A percentile compares a stretch with the other conserved stretches of the same genome.
These are phyloP conservation scores for Geoglossum cookeanum DNA, from an alignment of 2,329 filamentous ascomycete genomes.

Conservation along the genomic window DNA sequence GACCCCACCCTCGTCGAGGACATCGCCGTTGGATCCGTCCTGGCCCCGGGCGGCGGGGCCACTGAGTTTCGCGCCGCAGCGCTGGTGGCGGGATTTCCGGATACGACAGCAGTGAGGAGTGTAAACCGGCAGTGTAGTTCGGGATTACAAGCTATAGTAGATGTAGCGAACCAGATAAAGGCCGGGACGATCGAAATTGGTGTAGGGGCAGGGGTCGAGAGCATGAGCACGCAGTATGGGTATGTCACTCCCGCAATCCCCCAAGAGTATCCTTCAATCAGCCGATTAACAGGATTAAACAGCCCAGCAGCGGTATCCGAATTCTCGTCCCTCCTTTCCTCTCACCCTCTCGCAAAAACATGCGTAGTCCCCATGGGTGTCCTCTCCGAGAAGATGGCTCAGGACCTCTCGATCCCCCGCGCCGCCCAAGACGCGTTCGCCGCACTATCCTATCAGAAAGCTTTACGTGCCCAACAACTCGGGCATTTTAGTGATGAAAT, in stretches of 20 bases:
- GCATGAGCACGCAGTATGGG: conserved; percentile 89
- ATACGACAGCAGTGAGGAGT: conserved; percentile 62
- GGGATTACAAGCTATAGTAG: conserved; percentile 78
- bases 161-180: conserved; percentile 84
- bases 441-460: conserved; percentile 82
- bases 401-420: conserved; percentile 56
- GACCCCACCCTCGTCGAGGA: conserved; percentile 81
- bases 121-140: conserved; percentile 91
- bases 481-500: conserved; percentile 94
- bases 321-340: conserved; percentile 78
- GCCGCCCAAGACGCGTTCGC: conserved; percentile 78
- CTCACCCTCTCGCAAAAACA: conserved; percentile 64
- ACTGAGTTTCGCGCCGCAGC: conserved; percentile 92
- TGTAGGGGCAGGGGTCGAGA: conserved; percentile 87
- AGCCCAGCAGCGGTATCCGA: conserved; percentile 72
- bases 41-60: conserved; percentile 81
- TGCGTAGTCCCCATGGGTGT: conserved; percentile 97
- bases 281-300: no score
- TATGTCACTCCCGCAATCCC: conserved; percentile 21
- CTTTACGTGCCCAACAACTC: conserved; percentile 59
- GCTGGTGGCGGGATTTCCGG: conserved; percentile 79
- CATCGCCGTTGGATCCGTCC: conserved; percentile 76
- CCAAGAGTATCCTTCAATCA: no score
- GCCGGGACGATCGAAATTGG: conserved; percentile 89
- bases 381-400: conserved; percentile 86